These are phyloP conservation scores for Claviceps paspali DNA, from an alignment of 2,329 filamentous ascomycete species.

Conservation along the genomic window DNA sequence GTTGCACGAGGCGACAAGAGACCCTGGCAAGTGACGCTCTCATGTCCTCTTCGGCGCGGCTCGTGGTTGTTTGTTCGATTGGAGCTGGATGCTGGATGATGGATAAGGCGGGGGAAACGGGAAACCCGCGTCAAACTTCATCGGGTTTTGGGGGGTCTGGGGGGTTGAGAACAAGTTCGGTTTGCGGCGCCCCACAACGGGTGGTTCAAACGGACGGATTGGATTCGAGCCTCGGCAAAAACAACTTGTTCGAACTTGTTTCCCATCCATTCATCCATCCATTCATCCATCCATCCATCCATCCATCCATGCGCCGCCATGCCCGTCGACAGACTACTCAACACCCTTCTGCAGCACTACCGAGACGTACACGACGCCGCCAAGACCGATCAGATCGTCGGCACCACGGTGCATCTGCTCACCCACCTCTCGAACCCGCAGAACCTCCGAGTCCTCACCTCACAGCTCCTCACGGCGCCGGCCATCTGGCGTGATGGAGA, in stretches of 20 bases:
- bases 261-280: constrained; percentile 2
- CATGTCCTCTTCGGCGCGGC: too few relatives aligned
- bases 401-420: constrained; percentile 52
- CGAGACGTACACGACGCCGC: constrained; percentile 35
- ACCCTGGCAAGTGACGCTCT: too few relatives aligned
- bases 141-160: too few relatives aligned
- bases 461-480: constrained; percentile 55
- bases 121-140: too few relatives aligned
- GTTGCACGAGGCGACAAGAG: too few relatives aligned
- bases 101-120: too few relatives aligned
- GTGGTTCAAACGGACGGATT: background rate
- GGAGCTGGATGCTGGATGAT: too few relatives aligned
- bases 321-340: constrained; percentile 52
- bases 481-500: constrained; percentile 52
- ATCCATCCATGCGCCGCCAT: constrained; percentile 22
- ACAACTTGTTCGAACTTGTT: too few relatives aligned
- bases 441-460: constrained; percentile 58
- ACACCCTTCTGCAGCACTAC: constrained; percentile 46
- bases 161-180: too few relatives aligned
- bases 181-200: background rate
- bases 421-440: constrained; percentile 57
- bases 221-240: constrained; percentile 15
- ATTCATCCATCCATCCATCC: constrained; percentile 2
- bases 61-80: too few relatives aligned
- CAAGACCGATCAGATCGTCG: constrained; percentile 42